Evolutionary conservation across 129 eudicot genomes (phyloP), one percentile per base, ranked within the genome.

Genomic region (Saposhnikovia divaricata): DNA sequence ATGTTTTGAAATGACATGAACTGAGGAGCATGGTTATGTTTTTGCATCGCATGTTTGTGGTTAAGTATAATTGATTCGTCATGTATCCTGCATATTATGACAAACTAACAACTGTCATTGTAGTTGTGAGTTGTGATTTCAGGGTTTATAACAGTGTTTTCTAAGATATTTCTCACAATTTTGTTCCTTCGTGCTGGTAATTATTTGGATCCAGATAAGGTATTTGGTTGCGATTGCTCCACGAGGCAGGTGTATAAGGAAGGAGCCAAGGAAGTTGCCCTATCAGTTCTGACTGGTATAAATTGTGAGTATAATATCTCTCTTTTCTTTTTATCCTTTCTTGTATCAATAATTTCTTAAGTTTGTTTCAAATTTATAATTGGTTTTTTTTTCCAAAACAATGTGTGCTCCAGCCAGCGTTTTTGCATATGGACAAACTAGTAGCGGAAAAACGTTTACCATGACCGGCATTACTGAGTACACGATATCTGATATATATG

Each of bases 351-450:
- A 3, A 75, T 59, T 38, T n/a, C 63, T 19, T 80, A 57, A 48
- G 15, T 61, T 25, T n/a, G 34, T 61, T 25, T 28, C 34, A 61
- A 78, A n/a, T 53, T 25, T 28, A 74, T 27, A 23, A 39, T 7
- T 51, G 19, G 13, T 42, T n/a, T 61, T 25, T 25, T 83, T 71
- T 23, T 15, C 21, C 38, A n/a, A 13, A 31, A 63, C 71, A 39
- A 66, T 80, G 57, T 55, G 55, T 75, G 15, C 79, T 44, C n/a
- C 89, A 96, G 99, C 99, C 18, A 92, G 93, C 84, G 85, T 96
- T 74, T 92, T 96, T 81, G 99, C 99, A 23, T 96, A 96, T 76
- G 99, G 99, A 72, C 97, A 96, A 87, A 96, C 98, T n/a, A 96
- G 99, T 88, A 96, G 99, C 79, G 99, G 99, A 75, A 96, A 96